A percentile compares a stretch with the other conserved stretches of the same genome.
These are phyloP conservation scores for Hyaloscypha finlandica DNA, from an alignment of 495 filamentous ascomycete genomes.

Conservation along the genomic window DNA sequence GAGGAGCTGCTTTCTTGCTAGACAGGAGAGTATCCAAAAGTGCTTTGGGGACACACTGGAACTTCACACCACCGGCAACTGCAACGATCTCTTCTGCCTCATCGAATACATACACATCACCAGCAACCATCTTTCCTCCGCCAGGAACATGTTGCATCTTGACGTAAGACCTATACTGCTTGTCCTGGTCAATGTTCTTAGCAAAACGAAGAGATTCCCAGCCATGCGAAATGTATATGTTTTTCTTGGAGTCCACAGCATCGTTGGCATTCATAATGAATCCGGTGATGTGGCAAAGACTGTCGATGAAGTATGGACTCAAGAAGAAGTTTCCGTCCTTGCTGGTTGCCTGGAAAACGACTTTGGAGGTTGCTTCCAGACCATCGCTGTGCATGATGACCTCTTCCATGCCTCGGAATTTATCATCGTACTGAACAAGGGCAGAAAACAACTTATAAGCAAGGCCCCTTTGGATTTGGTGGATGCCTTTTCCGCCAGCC, in stretches of 20 bases:
- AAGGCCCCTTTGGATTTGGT: slow-evolving; percentile 49
- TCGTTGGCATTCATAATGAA: slow-evolving; percentile 82
- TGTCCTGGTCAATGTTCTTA: slow-evolving; percentile 58
- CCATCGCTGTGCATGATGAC: slow-evolving; percentile 70
- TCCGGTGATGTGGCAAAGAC: slow-evolving; percentile 64
- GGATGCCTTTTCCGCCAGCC: slow-evolving; percentile 57
- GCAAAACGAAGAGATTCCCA: slow-evolving; percentile 73
- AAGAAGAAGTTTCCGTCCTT: slow-evolving; percentile 64
- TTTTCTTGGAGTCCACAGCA: slow-evolving; percentile 65
- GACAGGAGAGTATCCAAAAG: slow-evolving; percentile 67
- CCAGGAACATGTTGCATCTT: slow-evolving; percentile 60
- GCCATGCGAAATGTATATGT: slow-evolving; percentile 76
- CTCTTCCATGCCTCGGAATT: slow-evolving; percentile 73
- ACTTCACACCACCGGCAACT: slow-evolving; percentile 55
- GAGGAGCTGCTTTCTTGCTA: slow-evolving; percentile 48
- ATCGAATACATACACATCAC: slow-evolving; percentile 67
- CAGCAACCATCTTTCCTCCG: slow-evolving; percentile 46
- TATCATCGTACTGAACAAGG: slow-evolving; percentile 66
- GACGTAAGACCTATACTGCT: slow-evolving; percentile 71
- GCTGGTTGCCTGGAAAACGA: slow-evolving; percentile 61
- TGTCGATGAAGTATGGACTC: slow-evolving; percentile 74
- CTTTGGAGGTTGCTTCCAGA: slow-evolving; percentile 68
- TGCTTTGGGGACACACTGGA: slow-evolving; percentile 65
- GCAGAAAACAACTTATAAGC: slow-evolving; percentile 72
- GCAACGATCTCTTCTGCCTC: slow-evolving; percentile 58